Base-by-base conservation (phyloP, 495 filamentous ascomycete genomes). In the Daldinia vernicosa region DNA sequence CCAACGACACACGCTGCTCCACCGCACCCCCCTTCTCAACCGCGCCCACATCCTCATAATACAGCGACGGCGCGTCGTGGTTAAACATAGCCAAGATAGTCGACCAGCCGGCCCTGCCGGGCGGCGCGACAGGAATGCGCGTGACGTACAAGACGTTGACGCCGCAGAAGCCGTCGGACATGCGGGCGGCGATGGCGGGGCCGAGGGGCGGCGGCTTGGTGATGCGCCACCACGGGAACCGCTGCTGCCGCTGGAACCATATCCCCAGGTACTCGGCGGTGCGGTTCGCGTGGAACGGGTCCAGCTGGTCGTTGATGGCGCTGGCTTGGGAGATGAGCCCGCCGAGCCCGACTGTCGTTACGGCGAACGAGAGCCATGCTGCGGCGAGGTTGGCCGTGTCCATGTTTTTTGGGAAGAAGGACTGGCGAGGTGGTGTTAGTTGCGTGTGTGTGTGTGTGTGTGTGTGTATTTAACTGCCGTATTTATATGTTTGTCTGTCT, bases 351-450 rank as follows among this genome's bases (percentile, higher is more conserved):
- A 74, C 59, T 8, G 77, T 72, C 14, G 77, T 78, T 26, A 66
- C 70, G 14, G 65, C 59, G 61, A 79, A 76, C 22, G 77, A 75
- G 15, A 78, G 71, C 77, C 77, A 79, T 51, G 66, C 70, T 4
- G 76, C 77, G 26, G 70, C 55, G 2, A 70, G 65, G 12, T 67
- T 72, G 17, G 75, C 69, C 19, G 72, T 51, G 40, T 77, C 74
- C 74, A 76, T 76, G 27, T 2, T 17, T 40, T 4, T 40, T 2
- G 39, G 39, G 39, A 40, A 17, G 39, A 15, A 17, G n/a, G 2
- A 2, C 39, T 40, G 39, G n/a, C 0, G 39, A 7, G 39, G n/a
- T 7, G 14, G 39, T 35, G 39, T 40, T 40, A 40, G 39, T 40
- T 40, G 8, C 0, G 6, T 40, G 1, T 17, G 39, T 17, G 32